A percentile compares a stretch with the other conserved stretches of the same genome.
phyloP scores from a whole-genome alignment of 352 stramenopile genomes.

The Elongisporangium senticosum region DNA sequence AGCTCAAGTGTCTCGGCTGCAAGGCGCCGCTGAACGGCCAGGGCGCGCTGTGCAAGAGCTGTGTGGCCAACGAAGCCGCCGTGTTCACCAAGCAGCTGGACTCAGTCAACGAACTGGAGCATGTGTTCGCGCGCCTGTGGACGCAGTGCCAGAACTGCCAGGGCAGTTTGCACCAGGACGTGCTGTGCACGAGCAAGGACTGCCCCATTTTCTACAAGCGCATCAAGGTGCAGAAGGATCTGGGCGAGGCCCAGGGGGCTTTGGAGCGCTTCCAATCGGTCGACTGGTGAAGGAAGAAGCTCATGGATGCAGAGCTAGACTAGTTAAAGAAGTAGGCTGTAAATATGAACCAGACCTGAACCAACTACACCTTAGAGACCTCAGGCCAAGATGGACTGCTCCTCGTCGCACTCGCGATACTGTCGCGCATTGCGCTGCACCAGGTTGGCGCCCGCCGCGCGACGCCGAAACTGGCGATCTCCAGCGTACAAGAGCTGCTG shows the following conservation, averaged over 20 bases:
- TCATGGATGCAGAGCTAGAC: background rate
- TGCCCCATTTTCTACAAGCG: slow-evolving; percentile 99
- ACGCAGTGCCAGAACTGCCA: slow-evolving; percentile 98
- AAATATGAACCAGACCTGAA: background rate
- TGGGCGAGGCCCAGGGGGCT: slow-evolving; percentile 90
- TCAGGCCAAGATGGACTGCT: too few relatives aligned
- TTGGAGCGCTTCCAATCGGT: slow-evolving; percentile 93
- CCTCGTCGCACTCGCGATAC: too few relatives aligned
- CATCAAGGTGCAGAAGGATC: slow-evolving; percentile 99
- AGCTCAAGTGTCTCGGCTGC: slow-evolving; percentile 96
- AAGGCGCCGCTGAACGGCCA: slow-evolving; percentile 91
- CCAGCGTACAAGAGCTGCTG: too few relatives aligned
- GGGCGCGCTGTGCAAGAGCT: slow-evolving; percentile 92
- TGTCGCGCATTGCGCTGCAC: too few relatives aligned
- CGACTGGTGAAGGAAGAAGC: slow-evolving; percentile 42
- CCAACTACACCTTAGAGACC: too few relatives aligned
- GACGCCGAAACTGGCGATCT: too few relatives aligned
- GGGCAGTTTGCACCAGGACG: slow-evolving; percentile 94
- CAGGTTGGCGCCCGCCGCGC: too few relatives aligned
- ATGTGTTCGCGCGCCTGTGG: slow-evolving; percentile 95
- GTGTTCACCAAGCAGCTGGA: slow-evolving; percentile 95
- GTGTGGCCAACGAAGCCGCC: slow-evolving; percentile 87
- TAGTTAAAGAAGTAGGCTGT: background rate
- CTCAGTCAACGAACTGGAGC: slow-evolving; percentile 91
- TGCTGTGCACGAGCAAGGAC: slow-evolving; percentile 96